Base-by-base conservation (phyloP, 2,329 filamentous ascomycete genomes). In the Colletotrichum sp. region DNA sequence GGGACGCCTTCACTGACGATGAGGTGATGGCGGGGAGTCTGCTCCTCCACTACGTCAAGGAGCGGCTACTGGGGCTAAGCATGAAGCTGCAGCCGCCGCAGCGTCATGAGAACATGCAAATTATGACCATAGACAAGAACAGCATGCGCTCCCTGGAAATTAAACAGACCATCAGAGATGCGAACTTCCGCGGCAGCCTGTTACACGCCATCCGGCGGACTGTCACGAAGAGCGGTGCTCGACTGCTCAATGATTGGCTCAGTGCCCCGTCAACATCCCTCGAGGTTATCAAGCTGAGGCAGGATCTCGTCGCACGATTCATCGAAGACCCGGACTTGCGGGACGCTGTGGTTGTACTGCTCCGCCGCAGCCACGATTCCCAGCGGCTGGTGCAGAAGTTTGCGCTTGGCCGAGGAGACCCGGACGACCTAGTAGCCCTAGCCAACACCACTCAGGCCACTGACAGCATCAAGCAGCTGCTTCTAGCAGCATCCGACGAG, bases 311-410 rank as follows among this genome's bases (percentile, higher is more conserved):
- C 6, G 90, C 94, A 24, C 90, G 92, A 60, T 94, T 99, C 82
- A 87, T 96, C 7, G 85, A 90, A 2, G 87, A 94, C 75, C 88
- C 90, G 24, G 86, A 92, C 55, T 88, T 98, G 8, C 92, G 94
- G 57, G 94, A 98, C 79, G 89, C 91, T 59, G 86, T 98, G 28
- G 87, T 92, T 2, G 83, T 91, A 18, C 87, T 98, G 4, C 88
- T 99, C 3, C 91, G 92, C 77, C 90, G 92, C 28, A 96, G 93
- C 68, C 93, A 95, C 80, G 97, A 99, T 85, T 95, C 95, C 3
- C 94, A 98, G 81, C 94, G 97, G 2, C 88, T 99, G 5, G 93
- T 98, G 3, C 97, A 99, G 81, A 98, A 97, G 82, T 99, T 99
- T 83, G 95, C 96, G 1, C 90, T 99, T 10, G 96, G 96, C 13